These are phyloP conservation scores for Quercus aquifolioides DNA, from an alignment of 306 rosid species.

Conservation along the genomic window DNA sequence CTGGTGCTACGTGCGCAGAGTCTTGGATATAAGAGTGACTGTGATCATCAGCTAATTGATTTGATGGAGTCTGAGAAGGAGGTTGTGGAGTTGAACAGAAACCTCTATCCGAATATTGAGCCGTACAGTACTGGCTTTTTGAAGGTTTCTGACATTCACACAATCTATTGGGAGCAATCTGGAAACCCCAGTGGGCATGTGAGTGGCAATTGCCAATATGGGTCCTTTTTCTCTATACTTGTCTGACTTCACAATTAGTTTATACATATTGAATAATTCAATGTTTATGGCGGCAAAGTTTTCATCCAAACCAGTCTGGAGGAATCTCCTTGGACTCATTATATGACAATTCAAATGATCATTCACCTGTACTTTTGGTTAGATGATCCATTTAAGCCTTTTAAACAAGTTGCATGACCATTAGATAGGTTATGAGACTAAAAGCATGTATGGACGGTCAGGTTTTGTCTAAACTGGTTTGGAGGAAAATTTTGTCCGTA, in stretches of 20 bases:
- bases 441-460: no score
- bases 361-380: no score
- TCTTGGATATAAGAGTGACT: slow-evolving; percentile 27
- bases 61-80: slow-evolving; percentile 61
- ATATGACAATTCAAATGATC: no score
- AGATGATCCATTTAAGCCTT: no score
- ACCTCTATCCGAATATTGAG: slow-evolving; percentile 59
- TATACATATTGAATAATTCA: not conserved
- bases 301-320: no score
- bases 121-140: slow-evolving; percentile 62
- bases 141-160: slow-evolving; percentile 79
- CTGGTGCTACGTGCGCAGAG: slow-evolving; percentile 31
- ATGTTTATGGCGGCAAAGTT: not conserved
- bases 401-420: no score
- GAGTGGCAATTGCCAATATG: slow-evolving; percentile 32
- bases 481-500: no score
- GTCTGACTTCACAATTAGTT: not conserved
- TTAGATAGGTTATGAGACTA: no score
- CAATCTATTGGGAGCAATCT: slow-evolving; percentile 91
- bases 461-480: no score
- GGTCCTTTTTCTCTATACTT: not conserved
- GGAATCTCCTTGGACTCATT: no score
- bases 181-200: slow-evolving; percentile 88
- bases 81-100: slow-evolving; percentile 35
- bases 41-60: slow-evolving; percentile 21